A percentile compares a stretch with the other conserved stretches of the same genome.
Conservation (phyloP, 495 filamentous ascomycete species). For the Hypoxylon subgilvum region DNA sequence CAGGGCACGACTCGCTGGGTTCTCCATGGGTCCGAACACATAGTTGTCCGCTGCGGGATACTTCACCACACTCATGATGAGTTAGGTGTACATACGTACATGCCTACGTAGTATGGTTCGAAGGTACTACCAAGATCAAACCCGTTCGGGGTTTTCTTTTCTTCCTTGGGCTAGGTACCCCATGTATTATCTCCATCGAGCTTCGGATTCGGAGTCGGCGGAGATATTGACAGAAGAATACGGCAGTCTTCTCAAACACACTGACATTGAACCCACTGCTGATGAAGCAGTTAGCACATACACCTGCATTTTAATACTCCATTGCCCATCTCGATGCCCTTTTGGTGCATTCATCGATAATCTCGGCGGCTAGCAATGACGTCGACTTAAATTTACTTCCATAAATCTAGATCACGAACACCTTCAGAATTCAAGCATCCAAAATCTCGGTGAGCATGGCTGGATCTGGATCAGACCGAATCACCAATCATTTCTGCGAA, state of each 20-base stretch:
- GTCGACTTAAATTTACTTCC: not conserved
- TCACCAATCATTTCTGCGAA: not conserved
- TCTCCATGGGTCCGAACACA: slow-evolving; percentile 10
- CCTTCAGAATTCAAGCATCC: not conserved
- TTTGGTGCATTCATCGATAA: no score
- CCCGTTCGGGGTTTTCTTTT: slow-evolving; percentile 32
- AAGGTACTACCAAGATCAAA: slow-evolving; percentile 8
- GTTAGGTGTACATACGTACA: not conserved
- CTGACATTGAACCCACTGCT: no score
- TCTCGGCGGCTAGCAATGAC: no score
- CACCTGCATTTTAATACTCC: no score
- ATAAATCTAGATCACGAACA: not conserved
- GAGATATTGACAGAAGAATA: no score
- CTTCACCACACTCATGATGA: slow-evolving; percentile 1
- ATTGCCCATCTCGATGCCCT: no score
- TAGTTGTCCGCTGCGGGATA: slow-evolving; percentile 5
- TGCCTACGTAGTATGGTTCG: not conserved
- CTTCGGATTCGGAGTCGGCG: slow-evolving; percentile 18
- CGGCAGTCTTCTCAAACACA: no score
- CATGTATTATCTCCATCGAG: not conserved
- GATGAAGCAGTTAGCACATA: no score
- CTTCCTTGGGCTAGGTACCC: slow-evolving; percentile 22
- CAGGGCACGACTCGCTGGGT: not conserved
- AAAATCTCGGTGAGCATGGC: not conserved
- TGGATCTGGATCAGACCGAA: not conserved